A percentile compares a stretch with the other conserved stretches of the same genome.
Conservation (phyloP, 345 rosid genomes). For the Brassica carinata region DNA sequence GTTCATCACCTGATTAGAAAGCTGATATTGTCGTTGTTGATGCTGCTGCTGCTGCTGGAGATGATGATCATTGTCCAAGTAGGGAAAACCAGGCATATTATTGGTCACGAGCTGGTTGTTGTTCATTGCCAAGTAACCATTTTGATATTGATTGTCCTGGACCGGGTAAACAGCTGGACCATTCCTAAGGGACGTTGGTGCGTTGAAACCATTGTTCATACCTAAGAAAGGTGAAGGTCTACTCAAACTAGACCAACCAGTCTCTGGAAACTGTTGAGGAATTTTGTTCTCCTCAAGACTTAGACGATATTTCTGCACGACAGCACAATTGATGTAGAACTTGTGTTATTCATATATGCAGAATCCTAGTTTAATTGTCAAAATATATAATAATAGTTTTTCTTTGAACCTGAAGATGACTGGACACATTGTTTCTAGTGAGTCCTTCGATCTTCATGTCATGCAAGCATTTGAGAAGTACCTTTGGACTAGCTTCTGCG, state of each 20-base stretch:
- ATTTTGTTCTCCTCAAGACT: not conserved
- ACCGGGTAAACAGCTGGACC: not conserved
- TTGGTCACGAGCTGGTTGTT: constrained; percentile 9
- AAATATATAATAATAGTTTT: not conserved
- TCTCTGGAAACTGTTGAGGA: not conserved
- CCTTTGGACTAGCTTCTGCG: constrained; percentile 28
- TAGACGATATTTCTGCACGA: constrained; percentile 23
- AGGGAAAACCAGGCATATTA: not conserved
- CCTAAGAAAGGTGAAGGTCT: not conserved
- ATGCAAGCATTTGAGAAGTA: not conserved
- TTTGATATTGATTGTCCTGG: constrained; percentile 11
- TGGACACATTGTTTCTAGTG: constrained; percentile 22
- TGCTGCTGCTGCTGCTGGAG: not conserved
- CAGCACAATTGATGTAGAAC: not conserved
- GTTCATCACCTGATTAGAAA: not conserved
- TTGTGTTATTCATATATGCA: not conserved
- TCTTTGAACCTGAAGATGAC: constrained; percentile 36
- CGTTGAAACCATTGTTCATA: not conserved
- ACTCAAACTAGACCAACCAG: not conserved
- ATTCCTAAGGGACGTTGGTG: not conserved
- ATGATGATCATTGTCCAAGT: not conserved
- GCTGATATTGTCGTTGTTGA: not conserved
- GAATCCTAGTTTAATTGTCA: not conserved
- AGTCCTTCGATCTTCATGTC: constrained; percentile 17
- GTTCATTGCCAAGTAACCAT: not conserved